phyloP scores from a whole-genome alignment of 495 filamentous ascomycete genomes.

The Podospora fimiseda region DNA sequence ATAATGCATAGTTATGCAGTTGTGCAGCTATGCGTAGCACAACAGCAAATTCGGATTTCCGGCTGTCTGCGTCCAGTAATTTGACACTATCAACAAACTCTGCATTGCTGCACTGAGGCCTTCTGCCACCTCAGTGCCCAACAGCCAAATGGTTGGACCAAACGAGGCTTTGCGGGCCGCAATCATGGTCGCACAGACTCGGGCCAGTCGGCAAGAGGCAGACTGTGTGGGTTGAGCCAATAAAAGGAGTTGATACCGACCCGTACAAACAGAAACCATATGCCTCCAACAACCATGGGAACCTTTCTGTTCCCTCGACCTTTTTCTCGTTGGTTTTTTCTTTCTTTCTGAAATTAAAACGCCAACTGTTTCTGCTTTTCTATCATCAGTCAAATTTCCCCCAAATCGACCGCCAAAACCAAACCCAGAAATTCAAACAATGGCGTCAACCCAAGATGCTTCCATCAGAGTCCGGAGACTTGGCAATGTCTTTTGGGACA shows the following conservation, averaged over 20 bases:
- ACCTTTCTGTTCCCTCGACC: not conserved
- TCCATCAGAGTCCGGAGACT: constrained; percentile 20
- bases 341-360: not conserved
- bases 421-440: too few relatives aligned
- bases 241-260: not conserved
- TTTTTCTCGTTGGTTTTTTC: not conserved
- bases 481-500: constrained; percentile 20
- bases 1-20: too few relatives aligned
- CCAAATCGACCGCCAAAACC: too few relatives aligned
- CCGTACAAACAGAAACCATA: not conserved
- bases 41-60: too few relatives aligned
- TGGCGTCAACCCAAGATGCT: not conserved
- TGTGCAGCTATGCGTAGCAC: too few relatives aligned
- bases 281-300: not conserved
- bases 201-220: not conserved
- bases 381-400: too few relatives aligned
- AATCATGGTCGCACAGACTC: not conserved
- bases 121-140: not conserved
- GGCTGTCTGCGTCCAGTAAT: not conserved
- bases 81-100: not conserved
- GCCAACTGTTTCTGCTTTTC: not conserved
- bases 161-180: not conserved
- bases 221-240: not conserved
- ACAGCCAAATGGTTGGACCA: not conserved
- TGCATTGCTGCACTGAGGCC: not conserved